Conservation (phyloP, 2,329 filamentous ascomycete genomes). For the Scytalidium sp. region DNA sequence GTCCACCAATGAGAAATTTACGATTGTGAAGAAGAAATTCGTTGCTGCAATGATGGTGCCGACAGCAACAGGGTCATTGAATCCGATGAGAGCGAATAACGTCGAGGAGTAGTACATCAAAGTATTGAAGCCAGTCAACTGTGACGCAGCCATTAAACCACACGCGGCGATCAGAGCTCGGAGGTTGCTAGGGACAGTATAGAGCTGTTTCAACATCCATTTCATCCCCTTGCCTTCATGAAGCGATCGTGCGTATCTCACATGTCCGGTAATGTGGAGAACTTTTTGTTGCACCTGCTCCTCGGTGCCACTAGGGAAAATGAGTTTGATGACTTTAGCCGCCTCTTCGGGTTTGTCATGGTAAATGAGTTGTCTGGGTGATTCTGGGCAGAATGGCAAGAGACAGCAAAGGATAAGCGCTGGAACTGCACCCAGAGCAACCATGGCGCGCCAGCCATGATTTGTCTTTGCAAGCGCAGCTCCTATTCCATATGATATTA, state of each 20-base stretch:
- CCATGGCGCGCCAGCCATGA: slow-evolving; percentile 46
- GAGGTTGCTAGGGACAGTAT: slow-evolving; percentile 39
- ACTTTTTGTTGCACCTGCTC: slow-evolving; percentile 43
- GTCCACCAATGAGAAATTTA: slow-evolving; percentile 45
- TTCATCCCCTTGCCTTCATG: slow-evolving; percentile 37
- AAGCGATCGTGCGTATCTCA: slow-evolving; percentile 36
- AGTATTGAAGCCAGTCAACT: slow-evolving; percentile 43
- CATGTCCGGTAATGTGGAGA: slow-evolving; percentile 34
- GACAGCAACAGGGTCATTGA: slow-evolving; percentile 45
- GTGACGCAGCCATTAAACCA: slow-evolving; percentile 49
- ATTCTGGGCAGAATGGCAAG: slow-evolving; percentile 45
- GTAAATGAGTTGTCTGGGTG: slow-evolving; percentile 42
- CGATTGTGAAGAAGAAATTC: slow-evolving; percentile 47
- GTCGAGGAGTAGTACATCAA: slow-evolving; percentile 42
- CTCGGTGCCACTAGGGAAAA: slow-evolving; percentile 39
- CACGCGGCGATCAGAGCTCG: slow-evolving; percentile 44
- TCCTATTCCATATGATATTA: slow-evolving; percentile 38
- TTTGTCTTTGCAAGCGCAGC: slow-evolving; percentile 36
- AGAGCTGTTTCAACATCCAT: slow-evolving; percentile 43
- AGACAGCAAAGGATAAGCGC: slow-evolving; percentile 40
- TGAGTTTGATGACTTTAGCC: slow-evolving; percentile 31
- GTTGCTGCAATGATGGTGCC: slow-evolving; percentile 40
- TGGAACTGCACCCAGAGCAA: slow-evolving; percentile 43
- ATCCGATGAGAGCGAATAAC: slow-evolving; percentile 44
- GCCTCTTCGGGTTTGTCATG: slow-evolving; percentile 38